Conservation (phyloP, 805 yeast species). For the Candida taoyuanica region DNA sequence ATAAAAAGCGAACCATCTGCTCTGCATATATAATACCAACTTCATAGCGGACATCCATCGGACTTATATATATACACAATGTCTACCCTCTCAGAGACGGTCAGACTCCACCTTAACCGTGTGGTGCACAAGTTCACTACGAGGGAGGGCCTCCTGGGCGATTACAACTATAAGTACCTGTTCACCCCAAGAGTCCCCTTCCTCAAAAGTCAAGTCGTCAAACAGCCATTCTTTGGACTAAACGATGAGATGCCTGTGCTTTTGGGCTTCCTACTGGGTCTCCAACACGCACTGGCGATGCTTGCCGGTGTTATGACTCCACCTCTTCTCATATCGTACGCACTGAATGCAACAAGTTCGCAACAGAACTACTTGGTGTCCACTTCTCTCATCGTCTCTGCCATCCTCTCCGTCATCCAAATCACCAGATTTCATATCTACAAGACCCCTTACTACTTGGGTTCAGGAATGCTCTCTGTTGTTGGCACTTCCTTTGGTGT, state of each 20-base stretch:
- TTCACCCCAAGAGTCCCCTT: slow-evolving; percentile 82
- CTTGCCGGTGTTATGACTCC: slow-evolving; percentile 88
- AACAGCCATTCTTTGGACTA: slow-evolving; percentile 80
- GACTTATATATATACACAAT: background rate
- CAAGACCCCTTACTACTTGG: slow-evolving; percentile 72
- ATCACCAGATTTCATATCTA: slow-evolving; percentile 78
- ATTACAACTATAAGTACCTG: slow-evolving; percentile 73
- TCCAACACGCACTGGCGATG: slow-evolving; percentile 88
- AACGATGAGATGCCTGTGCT: slow-evolving; percentile 76
- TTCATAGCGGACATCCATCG: no score
- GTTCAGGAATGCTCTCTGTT: slow-evolving; percentile 84
- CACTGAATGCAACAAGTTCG: slow-evolving; percentile 54
- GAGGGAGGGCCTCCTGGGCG: slow-evolving; percentile 79
- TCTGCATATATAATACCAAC: no score
- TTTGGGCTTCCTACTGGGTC: slow-evolving; percentile 71
- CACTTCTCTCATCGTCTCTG: slow-evolving; percentile 66
- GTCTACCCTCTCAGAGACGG: background rate
- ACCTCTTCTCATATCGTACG: slow-evolving; percentile 62
- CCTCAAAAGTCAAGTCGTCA: slow-evolving; percentile 36
- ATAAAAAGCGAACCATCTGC: no score
- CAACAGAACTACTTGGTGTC: slow-evolving; percentile 64
- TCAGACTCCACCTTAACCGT: slow-evolving; percentile 2
- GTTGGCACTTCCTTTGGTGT: slow-evolving; percentile 91
- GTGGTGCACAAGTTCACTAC: slow-evolving; percentile 42
- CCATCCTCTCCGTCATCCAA: slow-evolving; percentile 66